phyloP scores from a whole-genome alignment of 768 basidiomycete genomes.

The Astraeus odoratus region DNA sequence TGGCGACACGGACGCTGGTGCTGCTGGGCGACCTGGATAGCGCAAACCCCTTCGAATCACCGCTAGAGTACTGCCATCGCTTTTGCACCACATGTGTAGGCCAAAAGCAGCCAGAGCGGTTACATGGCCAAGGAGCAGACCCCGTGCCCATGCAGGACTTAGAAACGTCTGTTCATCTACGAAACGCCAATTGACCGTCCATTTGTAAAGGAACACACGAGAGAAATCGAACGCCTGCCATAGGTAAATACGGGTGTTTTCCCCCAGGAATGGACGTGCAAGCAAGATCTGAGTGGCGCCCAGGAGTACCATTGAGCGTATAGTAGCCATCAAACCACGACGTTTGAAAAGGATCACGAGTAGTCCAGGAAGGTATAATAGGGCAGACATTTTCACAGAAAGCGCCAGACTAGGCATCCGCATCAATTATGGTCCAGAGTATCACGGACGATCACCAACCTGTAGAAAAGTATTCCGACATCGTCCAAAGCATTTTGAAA shows the following conservation, averaged over 20 bases:
- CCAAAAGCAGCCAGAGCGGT: conserved; percentile 58
- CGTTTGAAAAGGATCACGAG: conserved; percentile 77
- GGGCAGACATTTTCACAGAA: conserved; percentile 91
- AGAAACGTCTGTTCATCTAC: conserved; percentile 72
- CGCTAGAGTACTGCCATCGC: conserved; percentile 57
- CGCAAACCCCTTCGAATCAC: conserved; percentile 51
- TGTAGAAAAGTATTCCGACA: conserved; percentile 60
- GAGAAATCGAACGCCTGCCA: conserved; percentile 78
- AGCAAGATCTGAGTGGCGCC: conserved; percentile 46
- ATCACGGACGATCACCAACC: conserved; percentile 38
- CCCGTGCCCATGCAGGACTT: conserved; percentile 49
- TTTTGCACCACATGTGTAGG: conserved; percentile 65
- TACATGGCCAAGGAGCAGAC: conserved; percentile 63
- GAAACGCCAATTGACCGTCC: conserved; percentile 99
- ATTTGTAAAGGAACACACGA: conserved; percentile 86
- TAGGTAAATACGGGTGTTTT: conserved; percentile 59
- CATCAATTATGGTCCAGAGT: neutral
- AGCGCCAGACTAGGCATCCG: conserved; percentile 41
- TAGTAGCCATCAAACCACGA: conserved; percentile 47
- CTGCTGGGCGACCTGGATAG: conserved; percentile 44
- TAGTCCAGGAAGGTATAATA: conserved; percentile 87
- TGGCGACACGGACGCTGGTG: conserved; percentile 39
- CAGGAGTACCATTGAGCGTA: conserved; percentile 41
- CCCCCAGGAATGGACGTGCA: conserved; percentile 62
- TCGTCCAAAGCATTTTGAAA: conserved; percentile 56